Percentiles rank a stretch among this genome's conserved stretches.
Conservation (phyloP, 2,329 filamentous ascomycete genomes). For the Peltaster fructicola region DNA sequence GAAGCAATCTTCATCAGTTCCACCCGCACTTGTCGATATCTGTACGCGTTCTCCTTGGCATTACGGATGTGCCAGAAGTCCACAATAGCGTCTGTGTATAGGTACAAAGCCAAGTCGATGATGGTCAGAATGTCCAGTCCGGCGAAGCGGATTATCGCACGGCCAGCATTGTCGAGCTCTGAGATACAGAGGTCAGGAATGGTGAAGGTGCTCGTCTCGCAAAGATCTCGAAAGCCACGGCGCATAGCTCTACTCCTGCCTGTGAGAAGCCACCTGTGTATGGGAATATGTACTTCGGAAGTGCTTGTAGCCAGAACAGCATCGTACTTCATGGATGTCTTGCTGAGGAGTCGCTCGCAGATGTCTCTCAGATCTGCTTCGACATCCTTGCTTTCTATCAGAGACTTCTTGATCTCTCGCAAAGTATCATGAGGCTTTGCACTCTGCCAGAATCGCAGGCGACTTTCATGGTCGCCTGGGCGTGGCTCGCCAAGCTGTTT, state of each 20-base stretch:
- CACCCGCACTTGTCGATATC: slow-evolving; percentile 61
- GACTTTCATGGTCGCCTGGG: slow-evolving; percentile 25
- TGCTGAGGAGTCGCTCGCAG: slow-evolving; percentile 23
- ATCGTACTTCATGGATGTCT: slow-evolving; percentile 25
- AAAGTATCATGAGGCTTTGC: slow-evolving; percentile 28
- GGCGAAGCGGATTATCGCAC: slow-evolving; percentile 45
- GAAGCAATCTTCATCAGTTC: slow-evolving; percentile 80
- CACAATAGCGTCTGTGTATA: slow-evolving; percentile 63
- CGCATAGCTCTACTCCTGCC: slow-evolving; percentile 56
- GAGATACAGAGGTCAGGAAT: slow-evolving; percentile 45
- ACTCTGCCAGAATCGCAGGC: slow-evolving; percentile 31
- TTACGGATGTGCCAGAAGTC: slow-evolving; percentile 73
- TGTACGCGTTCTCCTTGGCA: slow-evolving; percentile 45
- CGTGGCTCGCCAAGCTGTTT: slow-evolving; percentile 29
- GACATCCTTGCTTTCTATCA: slow-evolving; percentile 46
- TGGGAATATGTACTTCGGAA: slow-evolving; percentile 56
- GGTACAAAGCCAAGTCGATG: slow-evolving; percentile 60
- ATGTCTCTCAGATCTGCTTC: slow-evolving; percentile 40
- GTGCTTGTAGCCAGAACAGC: slow-evolving; percentile 34
- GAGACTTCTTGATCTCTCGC: slow-evolving; percentile 36
- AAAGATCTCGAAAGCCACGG: slow-evolving; percentile 40
- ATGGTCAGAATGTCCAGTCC: slow-evolving; percentile 61
- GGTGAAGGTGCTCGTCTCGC: slow-evolving; percentile 35
- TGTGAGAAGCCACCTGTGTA: slow-evolving; percentile 65
- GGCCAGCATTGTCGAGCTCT: slow-evolving; percentile 32